Conservation (phyloP, 768 basidiomycete species). For the Neoboletus brunneissimus region DNA sequence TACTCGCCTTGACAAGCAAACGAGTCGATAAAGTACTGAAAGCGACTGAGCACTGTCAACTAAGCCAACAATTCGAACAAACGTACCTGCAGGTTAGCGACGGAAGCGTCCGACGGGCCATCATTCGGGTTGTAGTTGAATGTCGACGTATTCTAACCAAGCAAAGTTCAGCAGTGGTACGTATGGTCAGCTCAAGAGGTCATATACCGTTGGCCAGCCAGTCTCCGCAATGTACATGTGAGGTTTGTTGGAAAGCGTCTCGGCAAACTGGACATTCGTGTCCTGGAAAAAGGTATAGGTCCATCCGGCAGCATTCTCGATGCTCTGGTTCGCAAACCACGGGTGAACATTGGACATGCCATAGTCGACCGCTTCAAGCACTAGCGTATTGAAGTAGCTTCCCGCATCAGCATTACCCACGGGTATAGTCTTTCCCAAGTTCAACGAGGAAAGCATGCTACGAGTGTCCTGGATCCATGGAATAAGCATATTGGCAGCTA, state of each 20-base stretch:
- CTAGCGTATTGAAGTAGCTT: constrained; percentile 71
- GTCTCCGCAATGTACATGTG: constrained; percentile 93
- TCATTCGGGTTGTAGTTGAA: constrained; percentile 52
- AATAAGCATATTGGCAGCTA: constrained; percentile 62
- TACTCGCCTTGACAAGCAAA: constrained; percentile 64
- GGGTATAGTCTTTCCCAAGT: constrained; percentile 55
- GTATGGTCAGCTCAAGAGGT: neutral
- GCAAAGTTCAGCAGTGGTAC: neutral
- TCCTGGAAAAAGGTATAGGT: constrained; percentile 73
- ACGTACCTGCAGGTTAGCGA: constrained; percentile 55
- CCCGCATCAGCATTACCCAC: constrained; percentile 88
- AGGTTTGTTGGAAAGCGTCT: constrained; percentile 63
- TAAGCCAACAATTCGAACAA: neutral
- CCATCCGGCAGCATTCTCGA: constrained; percentile 73
- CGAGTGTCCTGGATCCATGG: constrained; percentile 66
- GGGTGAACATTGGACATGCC: constrained; percentile 91
- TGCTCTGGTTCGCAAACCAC: constrained; percentile 85
- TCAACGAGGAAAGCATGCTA: constrained; percentile 51
- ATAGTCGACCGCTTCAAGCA: constrained; percentile 64
- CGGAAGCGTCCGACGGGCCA: constrained; percentile 64
- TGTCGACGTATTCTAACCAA: constrained; percentile 55
- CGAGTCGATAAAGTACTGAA: constrained; percentile 73
- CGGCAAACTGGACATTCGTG: constrained; percentile 59
- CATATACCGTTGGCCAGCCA: constrained; percentile 73
- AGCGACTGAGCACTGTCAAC: constrained; percentile 6